Evolutionary conservation across 352 stramenopile genomes (phyloP), one percentile per base, ranked within the genome.

Genomic region (Globisporangium uncinulatum): DNA sequence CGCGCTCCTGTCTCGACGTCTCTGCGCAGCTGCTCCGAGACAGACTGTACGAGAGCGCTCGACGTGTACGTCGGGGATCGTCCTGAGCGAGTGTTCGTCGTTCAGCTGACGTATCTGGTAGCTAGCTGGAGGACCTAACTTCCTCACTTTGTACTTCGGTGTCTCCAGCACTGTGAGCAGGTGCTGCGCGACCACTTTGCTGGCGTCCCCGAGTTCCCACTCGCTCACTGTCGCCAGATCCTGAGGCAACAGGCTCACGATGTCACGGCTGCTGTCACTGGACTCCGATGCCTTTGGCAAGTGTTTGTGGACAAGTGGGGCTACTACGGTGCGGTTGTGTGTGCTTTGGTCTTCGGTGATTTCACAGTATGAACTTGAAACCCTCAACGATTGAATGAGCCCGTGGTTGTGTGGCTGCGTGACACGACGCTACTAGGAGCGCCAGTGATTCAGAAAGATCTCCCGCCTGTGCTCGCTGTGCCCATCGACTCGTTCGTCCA

Each of bases 301-400:
- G 64, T 58, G 0, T 89, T 87, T 34, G 61, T 75, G 11, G 66
- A 87, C 53, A 83, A 77, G 11, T 92, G 82, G 79, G 77, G 74
- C 0, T 80, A 89, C 56, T 79, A 77, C 48, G 78, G 78, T 67
- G 52, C 37, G 64, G 1, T 19, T 15, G 36, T 32, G 15, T 11
- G 49, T 8, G 21, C 19, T 9, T n/a, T 29, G n/a, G 14, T 13
- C 17, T 15, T 29, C 34, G 2, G 34, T 29, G 24, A 29, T 39
- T 3, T 39, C 34, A 13, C 7, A 39, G 34, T 13, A 13, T 8
- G 34, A 2, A 13, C 34, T 39, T 37, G 32, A 37, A 37, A 37
- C n/a, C n/a, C 34, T 39, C 34, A 39, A 6, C 34, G 8, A 39
- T 8, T 39, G 34, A 13, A 13, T 13, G 34, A 39, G 10, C 34